Evolutionary conservation across 441 rosid genomes (phyloP).

Genomic region (Gossypium gossypioides): DNA sequence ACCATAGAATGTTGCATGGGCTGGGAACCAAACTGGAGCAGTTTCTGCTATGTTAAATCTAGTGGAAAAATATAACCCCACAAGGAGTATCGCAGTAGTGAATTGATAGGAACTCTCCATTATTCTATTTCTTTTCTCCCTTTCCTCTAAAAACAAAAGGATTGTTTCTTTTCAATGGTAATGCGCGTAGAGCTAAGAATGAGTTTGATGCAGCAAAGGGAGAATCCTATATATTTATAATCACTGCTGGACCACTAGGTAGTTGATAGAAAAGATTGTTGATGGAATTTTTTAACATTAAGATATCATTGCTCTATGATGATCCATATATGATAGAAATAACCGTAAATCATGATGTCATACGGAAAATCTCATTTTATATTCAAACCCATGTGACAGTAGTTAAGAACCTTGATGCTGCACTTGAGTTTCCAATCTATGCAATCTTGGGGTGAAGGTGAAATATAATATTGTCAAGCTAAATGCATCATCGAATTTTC

Average conservation of each 20-base stretch:
- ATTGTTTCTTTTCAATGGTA: neutral
- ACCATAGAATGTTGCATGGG: slow-evolving; percentile 75
- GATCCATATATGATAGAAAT: slow-evolving; percentile 1
- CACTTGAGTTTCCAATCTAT: neutral
- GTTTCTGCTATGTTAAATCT: slow-evolving; percentile 19
- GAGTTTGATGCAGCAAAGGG: slow-evolving; percentile 14
- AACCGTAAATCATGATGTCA: slow-evolving; percentile 4
- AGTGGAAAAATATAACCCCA: slow-evolving; percentile 17
- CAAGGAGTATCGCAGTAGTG: slow-evolving; percentile 11
- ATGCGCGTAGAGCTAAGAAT: neutral
- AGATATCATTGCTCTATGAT: slow-evolving; percentile 1
- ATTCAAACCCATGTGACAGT: slow-evolving; percentile 2
- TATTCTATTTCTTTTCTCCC: neutral
- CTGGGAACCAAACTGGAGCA: slow-evolving; percentile 39
- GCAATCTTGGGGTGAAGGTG: neutral
- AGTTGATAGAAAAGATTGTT: neutral
- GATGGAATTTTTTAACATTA: neutral
- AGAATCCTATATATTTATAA: slow-evolving; percentile 20
- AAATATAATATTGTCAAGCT: neutral
- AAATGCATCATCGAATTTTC: neutral
- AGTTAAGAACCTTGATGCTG: neutral
- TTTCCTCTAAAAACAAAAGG: neutral
- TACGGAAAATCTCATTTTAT: neutral
- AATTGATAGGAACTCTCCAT: slow-evolving; percentile 24
- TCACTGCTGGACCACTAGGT: neutral